Evolutionary conservation across 257 asterid genomes (phyloP), one percentile per base, ranked within the genome.

Genomic region (Nicotiana tabacum): DNA sequence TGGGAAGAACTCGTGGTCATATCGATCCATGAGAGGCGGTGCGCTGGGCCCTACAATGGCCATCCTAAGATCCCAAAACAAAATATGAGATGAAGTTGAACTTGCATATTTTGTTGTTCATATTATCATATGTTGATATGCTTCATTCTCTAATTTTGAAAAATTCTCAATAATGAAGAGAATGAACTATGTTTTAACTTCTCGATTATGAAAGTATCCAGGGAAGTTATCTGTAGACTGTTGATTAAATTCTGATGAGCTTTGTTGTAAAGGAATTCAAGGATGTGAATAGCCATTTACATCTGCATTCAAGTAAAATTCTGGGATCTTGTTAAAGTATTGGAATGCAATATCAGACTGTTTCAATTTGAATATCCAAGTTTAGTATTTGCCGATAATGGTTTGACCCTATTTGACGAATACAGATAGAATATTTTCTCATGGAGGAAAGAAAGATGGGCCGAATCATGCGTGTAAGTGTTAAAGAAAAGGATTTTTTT

Each of bases 41-140:
- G 94, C 92, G 0, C 91, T 91, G 32, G 97, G 95, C 76, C 92
- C 97, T 6, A 93, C 96, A 35, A 90, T 94, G 92, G 91, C 97
- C 74, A 77, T 89, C 55, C 86, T 95, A 68, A 92, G 98, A 84
- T 90, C 97, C 11, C 89, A 86, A 53, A 90, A 88, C 68, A 86
- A 90, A 48, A 64, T 85, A 30, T 90, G 87, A 86, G 82, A 27
- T 46, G 83, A 72, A 68, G 35, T 58, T 78, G 35, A 4, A 39
- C 33, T 78, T 78, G 53, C 32, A 74, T 74, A 29, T 43, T 39
- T 37, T 72, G 55, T 24, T 72, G 55, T 24, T 72, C 35, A 51
- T 32, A 30, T 30, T 77, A 55, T 30, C n/a, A 64, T 65, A 24
- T 30, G 12, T 4, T 65, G 5, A 21, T 43, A 37, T 33, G 69